Evolutionary conservation across 176 grass and related monocot genomes (phyloP).

Genomic region (Bonia amplexicaulis): DNA sequence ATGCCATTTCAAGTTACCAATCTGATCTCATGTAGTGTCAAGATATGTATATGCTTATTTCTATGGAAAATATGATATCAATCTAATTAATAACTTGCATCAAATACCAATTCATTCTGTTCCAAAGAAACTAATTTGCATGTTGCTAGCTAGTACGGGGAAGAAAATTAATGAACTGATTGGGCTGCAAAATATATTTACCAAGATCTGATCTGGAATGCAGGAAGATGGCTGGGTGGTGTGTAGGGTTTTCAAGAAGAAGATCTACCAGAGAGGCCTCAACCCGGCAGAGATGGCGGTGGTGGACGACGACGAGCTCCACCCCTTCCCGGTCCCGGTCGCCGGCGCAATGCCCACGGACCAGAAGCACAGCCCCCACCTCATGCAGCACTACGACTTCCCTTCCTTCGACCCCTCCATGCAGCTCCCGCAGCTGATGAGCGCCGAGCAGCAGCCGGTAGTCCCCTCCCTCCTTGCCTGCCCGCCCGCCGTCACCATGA

Average conservation of each 20-base stretch:
- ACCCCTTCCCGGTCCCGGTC: conserved; percentile 19
- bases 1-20: not conserved
- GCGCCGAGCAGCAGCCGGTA: conserved; percentile 40
- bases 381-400: conserved; percentile 44
- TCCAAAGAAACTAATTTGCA: not conserved
- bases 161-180: not conserved
- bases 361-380: conserved; percentile 42
- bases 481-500: conserved; percentile 33
- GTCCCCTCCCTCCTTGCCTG: conserved; percentile 20
- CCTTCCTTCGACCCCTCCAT: conserved; percentile 62
- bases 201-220: conserved; percentile 27
- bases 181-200: not conserved
- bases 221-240: conserved; percentile 99
- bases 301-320: conserved; percentile 57
- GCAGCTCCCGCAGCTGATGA: conserved; percentile 84
- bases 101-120: not conserved
- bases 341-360: not conserved
- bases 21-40: not conserved
- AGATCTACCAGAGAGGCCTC: conserved; percentile 56
- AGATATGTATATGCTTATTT: not conserved
- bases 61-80: not conserved
- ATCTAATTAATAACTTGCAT: not conserved
- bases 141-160: not conserved
- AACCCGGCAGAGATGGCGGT: conserved; percentile 31
- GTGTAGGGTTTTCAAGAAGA: conserved; percentile 98